phyloP scores from a whole-genome alignment of 2,329 filamentous ascomycete species.

The Hirsutella minnesotensis region DNA sequence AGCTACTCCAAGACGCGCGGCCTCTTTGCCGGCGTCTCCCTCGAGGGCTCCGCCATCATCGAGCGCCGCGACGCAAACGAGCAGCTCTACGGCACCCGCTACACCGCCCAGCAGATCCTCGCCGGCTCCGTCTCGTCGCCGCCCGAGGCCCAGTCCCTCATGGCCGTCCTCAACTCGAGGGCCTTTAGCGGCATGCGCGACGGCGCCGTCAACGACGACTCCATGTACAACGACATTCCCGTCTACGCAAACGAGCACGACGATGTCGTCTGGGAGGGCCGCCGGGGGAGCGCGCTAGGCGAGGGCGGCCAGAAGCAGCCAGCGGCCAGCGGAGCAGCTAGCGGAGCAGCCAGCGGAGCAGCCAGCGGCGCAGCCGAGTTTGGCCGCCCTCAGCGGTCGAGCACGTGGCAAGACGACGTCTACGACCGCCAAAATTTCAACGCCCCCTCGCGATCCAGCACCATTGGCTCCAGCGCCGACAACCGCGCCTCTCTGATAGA shows the following conservation, averaged over 20 bases:
- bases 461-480: constrained; percentile 39
- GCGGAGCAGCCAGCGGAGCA: too few relatives aligned
- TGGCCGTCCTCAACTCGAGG: constrained; percentile 74
- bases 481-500: constrained; percentile 35
- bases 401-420: constrained; percentile 64
- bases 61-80: constrained; percentile 95
- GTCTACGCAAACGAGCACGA: constrained; percentile 79
- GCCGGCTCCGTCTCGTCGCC: constrained; percentile 68
- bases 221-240: constrained; percentile 88
- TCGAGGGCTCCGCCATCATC: constrained; percentile 87
- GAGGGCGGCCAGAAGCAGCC: neutral
- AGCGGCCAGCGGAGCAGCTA: too few relatives aligned
- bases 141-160: constrained; percentile 70
- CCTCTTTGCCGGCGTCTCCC: constrained; percentile 85
- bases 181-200: constrained; percentile 60
- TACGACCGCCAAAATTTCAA: constrained; percentile 49
- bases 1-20: constrained; percentile 98
- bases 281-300: constrained; percentile 22
- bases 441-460: constrained; percentile 37
- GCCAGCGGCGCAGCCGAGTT: constrained; percentile 31
- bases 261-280: constrained; percentile 72
- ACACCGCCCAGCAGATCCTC: constrained; percentile 73
- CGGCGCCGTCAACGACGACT: constrained; percentile 34
- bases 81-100: constrained; percentile 78
- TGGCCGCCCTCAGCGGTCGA: constrained; percentile 25